phyloP scores from a whole-genome alignment of 2,329 filamentous ascomycete species.

The Myotisia sp. region DNA sequence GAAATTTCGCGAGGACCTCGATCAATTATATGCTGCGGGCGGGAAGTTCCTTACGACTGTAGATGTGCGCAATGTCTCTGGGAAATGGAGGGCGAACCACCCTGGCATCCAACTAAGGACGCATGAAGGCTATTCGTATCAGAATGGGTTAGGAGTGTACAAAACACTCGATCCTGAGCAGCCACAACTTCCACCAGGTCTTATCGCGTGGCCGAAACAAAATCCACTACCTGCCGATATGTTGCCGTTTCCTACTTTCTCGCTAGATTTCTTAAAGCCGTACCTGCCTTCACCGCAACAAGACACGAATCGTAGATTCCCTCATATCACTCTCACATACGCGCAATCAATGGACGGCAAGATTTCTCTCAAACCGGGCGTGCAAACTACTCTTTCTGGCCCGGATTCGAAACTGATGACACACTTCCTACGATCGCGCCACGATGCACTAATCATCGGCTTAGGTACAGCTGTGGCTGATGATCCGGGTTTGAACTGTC shows the following conservation, averaged over 20 bases:
- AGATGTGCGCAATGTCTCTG: conserved; percentile 35
- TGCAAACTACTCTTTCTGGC: conserved; percentile 72
- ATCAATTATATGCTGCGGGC: conserved; percentile 31
- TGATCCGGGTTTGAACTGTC: conserved; percentile 72
- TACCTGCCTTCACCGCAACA: conserved; percentile 34
- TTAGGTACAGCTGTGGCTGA: conserved; percentile 73
- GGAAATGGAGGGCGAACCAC: conserved; percentile 35
- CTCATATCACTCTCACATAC: conserved; percentile 68
- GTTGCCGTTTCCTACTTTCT: conserved; percentile 31
- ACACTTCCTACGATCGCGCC: conserved; percentile 71
- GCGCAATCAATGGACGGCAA: conserved; percentile 78
- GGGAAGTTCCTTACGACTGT: conserved; percentile 34
- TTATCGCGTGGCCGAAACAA: conserved; percentile 8
- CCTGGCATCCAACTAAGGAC: conserved; percentile 29
- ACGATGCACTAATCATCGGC: conserved; percentile 75
- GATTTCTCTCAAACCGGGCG: conserved; percentile 60
- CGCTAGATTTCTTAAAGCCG: conserved; percentile 34
- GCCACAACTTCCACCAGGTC: conserved; percentile 9
- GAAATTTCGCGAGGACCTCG: conserved; percentile 33
- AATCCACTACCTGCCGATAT: conserved; percentile 23
- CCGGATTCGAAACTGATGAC: conserved; percentile 82
- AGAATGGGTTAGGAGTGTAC: conserved; percentile 31
- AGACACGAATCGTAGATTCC: conserved; percentile 22
- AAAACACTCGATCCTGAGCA: conserved; percentile 16
- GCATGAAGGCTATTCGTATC: conserved; percentile 33